Conservation (phyloP, 768 basidiomycete genomes). For the Lentinula edodes region DNA sequence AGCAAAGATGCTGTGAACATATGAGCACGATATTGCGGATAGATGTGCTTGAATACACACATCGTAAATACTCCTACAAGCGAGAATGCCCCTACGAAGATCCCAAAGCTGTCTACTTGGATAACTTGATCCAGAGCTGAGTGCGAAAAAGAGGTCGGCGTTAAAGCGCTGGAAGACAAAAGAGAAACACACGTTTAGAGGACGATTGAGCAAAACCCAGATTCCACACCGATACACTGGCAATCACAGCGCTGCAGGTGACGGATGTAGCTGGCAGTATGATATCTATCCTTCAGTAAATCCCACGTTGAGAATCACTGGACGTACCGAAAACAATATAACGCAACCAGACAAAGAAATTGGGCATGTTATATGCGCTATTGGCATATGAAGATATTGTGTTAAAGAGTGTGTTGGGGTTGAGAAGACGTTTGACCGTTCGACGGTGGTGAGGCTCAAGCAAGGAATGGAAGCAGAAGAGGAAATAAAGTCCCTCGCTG, state of each 20-base stretch:
- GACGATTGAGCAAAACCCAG: constrained; percentile 38
- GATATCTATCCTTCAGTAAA: not conserved
- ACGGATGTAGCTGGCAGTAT: constrained; percentile 46
- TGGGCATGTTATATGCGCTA: constrained; percentile 28
- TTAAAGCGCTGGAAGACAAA: not conserved
- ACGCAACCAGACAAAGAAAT: constrained; percentile 43
- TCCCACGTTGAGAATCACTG: not conserved
- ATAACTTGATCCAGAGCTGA: not conserved
- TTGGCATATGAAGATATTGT: constrained; percentile 22
- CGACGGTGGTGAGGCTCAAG: constrained; percentile 19
- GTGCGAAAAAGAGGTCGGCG: not conserved
- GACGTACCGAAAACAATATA: constrained; percentile 57
- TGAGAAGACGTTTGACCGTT: not conserved
- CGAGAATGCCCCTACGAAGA: constrained; percentile 54
- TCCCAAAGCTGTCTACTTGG: constrained; percentile 53
- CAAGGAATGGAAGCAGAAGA: constrained; percentile 2
- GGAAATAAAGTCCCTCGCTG: not conserved
- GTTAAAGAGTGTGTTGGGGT: constrained; percentile 25
- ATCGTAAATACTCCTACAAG: constrained; percentile 52
- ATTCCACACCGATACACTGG: constrained; percentile 69
- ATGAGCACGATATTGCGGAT: not conserved
- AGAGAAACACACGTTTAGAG: constrained; percentile 32
- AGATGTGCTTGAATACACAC: constrained; percentile 30
- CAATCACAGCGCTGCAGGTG: constrained; percentile 58
- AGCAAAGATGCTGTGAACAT: constrained; percentile 41